Percentiles rank a stretch among this genome's conserved stretches.
phyloP scores from a whole-genome alignment of 2,329 filamentous ascomycete genomes.

The Emericellopsis cladophorae region DNA sequence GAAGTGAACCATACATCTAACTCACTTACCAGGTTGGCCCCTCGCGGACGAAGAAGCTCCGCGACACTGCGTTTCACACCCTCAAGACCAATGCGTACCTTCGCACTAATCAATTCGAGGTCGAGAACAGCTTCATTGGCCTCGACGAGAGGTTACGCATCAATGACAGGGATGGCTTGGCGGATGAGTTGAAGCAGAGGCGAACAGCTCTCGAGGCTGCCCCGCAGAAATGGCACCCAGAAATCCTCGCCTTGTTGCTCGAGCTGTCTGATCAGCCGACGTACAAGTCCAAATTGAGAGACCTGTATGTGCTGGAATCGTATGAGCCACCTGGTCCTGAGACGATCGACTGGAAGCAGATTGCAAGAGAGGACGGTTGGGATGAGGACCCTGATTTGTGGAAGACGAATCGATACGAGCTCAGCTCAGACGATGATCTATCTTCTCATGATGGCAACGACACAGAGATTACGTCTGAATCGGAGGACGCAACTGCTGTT shows the following conservation, averaged over 20 bases:
- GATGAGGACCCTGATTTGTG: slow-evolving; percentile 54
- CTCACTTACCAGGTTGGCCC: slow-evolving; percentile 9
- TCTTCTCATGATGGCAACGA: slow-evolving; percentile 21
- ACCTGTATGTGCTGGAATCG: slow-evolving; percentile 40
- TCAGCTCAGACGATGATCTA: slow-evolving; percentile 46
- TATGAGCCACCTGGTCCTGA: slow-evolving; percentile 29
- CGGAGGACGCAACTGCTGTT: slow-evolving; percentile 15
- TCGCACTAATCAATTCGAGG: slow-evolving; percentile 65
- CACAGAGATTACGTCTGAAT: slow-evolving; percentile 18
- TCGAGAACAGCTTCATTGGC: slow-evolving; percentile 51
- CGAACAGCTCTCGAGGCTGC: slow-evolving; percentile 2
- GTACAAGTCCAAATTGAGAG: slow-evolving; percentile 51
- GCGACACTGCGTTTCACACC: slow-evolving; percentile 35
- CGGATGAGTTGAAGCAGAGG: slow-evolving; percentile 52
- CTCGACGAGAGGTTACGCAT: slow-evolving; percentile 81
- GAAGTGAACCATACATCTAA: neutral
- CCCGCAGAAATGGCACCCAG: slow-evolving; percentile 57
- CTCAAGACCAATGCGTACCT: slow-evolving; percentile 43
- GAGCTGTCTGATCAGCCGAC: slow-evolving; percentile 72
- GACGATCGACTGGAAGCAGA: slow-evolving; percentile 63
- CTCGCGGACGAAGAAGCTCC: slow-evolving; percentile 27
- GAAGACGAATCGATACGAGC: slow-evolving; percentile 55
- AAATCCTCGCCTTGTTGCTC: slow-evolving; percentile 66
- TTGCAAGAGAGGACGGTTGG: slow-evolving; percentile 65
- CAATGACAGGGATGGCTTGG: slow-evolving; percentile 65